Evolutionary conservation across 2,329 filamentous ascomycete species (phyloP).

Genomic region (Colletotrichum liriopes): DNA sequence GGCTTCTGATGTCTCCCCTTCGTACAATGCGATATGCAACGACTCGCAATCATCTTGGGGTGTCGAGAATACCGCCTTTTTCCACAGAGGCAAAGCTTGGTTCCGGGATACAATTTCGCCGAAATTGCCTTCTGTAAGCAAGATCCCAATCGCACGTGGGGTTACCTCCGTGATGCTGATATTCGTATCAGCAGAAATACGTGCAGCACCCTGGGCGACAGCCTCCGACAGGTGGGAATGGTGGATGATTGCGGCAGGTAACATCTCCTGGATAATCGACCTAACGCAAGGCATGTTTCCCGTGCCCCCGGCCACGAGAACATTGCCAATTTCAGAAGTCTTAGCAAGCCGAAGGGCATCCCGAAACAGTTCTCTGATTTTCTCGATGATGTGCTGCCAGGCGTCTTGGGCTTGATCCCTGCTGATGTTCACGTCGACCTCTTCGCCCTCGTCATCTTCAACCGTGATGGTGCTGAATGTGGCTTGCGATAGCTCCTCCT

Average conservation of each 20-base stretch:
- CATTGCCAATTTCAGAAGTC: not conserved
- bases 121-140: not conserved
- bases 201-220: not conserved
- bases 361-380: not conserved
- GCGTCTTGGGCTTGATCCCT: not conserved
- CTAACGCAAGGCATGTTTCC: conserved; percentile 9
- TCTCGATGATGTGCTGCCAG: not conserved
- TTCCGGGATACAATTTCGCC: too few relatives aligned
- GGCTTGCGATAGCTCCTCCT: conserved; percentile 4
- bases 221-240: not conserved
- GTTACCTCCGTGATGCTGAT: conserved; percentile 1
- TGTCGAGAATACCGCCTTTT: too few relatives aligned
- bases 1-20: not conserved
- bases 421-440: not conserved
- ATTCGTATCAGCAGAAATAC: not conserved
- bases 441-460: not conserved
- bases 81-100: too few relatives aligned
- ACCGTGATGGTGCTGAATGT: not conserved
- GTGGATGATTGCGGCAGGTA: not conserved
- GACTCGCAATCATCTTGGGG: not conserved
- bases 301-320: not conserved
- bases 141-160: not conserved
- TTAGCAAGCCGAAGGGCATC: not conserved
- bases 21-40: not conserved
- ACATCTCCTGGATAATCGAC: not conserved